These are phyloP conservation scores for Carex parvula DNA, from an alignment of 176 grass and related monocot species.

Conservation along the genomic window DNA sequence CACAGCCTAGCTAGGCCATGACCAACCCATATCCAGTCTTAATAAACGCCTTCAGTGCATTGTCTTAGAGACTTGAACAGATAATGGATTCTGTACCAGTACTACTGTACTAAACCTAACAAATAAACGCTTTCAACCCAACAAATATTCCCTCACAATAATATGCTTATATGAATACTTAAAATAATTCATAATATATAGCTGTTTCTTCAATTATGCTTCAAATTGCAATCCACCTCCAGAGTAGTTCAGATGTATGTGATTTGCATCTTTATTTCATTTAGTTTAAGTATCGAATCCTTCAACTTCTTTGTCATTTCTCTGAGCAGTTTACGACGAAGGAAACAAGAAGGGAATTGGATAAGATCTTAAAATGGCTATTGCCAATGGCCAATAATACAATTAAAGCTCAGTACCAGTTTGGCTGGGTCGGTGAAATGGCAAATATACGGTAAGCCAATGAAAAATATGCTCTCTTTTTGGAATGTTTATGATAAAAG, in stretches of 20 bases:
- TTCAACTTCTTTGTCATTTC: constrained; percentile 3
- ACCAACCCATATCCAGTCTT: background rate
- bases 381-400: constrained; percentile 55
- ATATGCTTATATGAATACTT: background rate
- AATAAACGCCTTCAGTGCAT: background rate
- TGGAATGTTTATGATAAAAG: background rate
- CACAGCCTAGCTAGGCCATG: background rate
- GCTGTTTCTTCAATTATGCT: background rate
- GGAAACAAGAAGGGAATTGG: constrained; percentile 40
- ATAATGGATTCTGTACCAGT: background rate
- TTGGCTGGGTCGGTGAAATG: constrained; percentile 45
- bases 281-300: background rate
- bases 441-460: constrained; percentile 33
- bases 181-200: background rate
- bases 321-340: constrained; percentile 37
- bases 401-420: constrained; percentile 40
- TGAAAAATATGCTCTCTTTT: background rate
- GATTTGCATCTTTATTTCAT: background rate
- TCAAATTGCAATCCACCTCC: background rate
- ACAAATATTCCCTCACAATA: background rate
- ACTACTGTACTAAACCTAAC: background rate
- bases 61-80: background rate
- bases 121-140: background rate
- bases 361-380: constrained; percentile 54
- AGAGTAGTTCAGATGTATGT: background rate